Percentiles rank a stretch among this genome's conserved stretches.
Conservation (phyloP, 306 rosid species). For the Abrus pulchellus region DNA sequence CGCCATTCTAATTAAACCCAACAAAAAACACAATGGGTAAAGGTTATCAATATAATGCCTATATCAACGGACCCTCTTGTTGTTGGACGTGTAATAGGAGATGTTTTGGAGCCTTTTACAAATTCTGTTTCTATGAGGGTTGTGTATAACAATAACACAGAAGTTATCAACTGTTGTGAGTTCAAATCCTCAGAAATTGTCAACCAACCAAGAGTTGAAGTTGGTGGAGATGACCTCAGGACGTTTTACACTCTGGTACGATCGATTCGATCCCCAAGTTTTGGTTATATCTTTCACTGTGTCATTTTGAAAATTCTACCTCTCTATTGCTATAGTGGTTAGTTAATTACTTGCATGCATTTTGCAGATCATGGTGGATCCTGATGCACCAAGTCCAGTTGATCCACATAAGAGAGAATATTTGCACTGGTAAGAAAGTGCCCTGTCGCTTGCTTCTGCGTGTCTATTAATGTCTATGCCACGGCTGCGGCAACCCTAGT, state of each 20-base stretch:
- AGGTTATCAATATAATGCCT: background rate
- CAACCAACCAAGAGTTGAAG: conserved; percentile 43
- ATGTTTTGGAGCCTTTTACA: conserved; percentile 42
- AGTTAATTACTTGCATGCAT: background rate
- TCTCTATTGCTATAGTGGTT: background rate
- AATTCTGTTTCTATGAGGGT: conserved; percentile 23
- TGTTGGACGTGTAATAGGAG: conserved; percentile 44
- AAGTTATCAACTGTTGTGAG: conserved; percentile 30
- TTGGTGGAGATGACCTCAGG: conserved; percentile 40
- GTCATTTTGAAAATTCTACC: background rate
- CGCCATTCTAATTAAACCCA: background rate
- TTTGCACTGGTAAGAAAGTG: conserved; percentile 43
- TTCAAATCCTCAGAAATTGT: conserved; percentile 32
- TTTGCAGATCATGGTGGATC: conserved; percentile 51
- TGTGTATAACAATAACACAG: conserved; percentile 1
- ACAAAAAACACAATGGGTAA: background rate
- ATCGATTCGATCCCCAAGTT: background rate
- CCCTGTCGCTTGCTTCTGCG: too few relatives aligned
- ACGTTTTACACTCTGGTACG: conserved; percentile 37
- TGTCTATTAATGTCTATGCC: too few relatives aligned
- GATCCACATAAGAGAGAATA: conserved; percentile 44
- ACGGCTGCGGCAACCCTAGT: too few relatives aligned
- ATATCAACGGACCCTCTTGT: conserved; percentile 37
- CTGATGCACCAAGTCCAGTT: conserved; percentile 53
- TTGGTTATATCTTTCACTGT: background rate